Conservation (phyloP, 371 early-diverging fungal genomes). For the Umbelopsis sp. region DNA sequence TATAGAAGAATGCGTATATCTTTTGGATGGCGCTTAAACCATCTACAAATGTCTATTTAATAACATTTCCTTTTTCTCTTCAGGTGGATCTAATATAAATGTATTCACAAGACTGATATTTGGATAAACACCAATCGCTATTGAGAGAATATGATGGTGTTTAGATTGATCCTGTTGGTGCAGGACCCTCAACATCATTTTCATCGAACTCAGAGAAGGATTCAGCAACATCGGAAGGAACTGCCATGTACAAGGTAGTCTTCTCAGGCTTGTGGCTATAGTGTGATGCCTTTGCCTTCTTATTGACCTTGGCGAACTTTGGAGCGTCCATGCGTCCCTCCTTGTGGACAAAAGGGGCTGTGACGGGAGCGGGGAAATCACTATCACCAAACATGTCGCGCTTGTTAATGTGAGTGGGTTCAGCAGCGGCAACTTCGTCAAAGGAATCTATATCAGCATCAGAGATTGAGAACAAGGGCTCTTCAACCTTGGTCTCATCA, state of each 20-base stretch:
- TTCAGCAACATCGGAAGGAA: background rate
- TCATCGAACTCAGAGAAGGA: conserved; percentile 4
- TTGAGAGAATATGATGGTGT: background rate
- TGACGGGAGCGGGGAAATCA: no score
- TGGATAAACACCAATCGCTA: no score
- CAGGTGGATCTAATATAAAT: no score
- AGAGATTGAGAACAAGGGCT: background rate
- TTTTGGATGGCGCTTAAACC: background rate
- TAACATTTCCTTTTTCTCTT: background rate
- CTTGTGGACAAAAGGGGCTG: no score
- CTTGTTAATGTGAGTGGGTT: background rate
- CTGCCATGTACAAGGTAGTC: background rate
- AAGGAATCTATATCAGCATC: background rate
- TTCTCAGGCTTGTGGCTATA: background rate
- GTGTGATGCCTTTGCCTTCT: background rate
- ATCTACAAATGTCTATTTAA: background rate
- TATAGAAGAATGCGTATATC: background rate
- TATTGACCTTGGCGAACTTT: no score
- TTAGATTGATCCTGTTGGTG: background rate
- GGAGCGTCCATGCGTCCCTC: no score
- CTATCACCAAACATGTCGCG: background rate
- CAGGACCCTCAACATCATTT: background rate
- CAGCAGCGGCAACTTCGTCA: background rate
- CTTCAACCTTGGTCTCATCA: no score
- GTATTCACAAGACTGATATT: no score